Conservation (phyloP, 345 rosid genomes). For the Hevea brasiliensis region DNA sequence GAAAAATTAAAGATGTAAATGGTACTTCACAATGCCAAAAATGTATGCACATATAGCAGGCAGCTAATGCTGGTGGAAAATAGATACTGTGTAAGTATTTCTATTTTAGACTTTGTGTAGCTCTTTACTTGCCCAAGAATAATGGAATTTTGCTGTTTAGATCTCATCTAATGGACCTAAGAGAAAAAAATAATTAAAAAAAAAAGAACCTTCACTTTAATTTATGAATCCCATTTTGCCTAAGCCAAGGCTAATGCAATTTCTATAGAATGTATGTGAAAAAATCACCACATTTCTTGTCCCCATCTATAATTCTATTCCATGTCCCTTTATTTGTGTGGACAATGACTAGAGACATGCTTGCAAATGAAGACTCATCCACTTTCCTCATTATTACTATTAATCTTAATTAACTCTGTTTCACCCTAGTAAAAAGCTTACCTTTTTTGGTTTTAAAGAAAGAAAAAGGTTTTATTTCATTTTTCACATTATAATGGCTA, state of each 20-base stretch:
- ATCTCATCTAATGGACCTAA: not conserved
- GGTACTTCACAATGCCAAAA: conserved; percentile 21
- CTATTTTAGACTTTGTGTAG: not conserved
- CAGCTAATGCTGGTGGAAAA: no score
- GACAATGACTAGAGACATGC: conserved; percentile 11
- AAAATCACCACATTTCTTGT: no score
- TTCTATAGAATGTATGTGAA: no score
- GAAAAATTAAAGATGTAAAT: conserved; percentile 21
- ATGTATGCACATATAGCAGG: conserved; percentile 17
- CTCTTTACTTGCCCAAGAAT: conserved; percentile 32
- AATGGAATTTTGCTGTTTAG: conserved; percentile 22
- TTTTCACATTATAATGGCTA: not conserved
- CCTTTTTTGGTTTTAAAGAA: no score
- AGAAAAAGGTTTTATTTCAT: no score
- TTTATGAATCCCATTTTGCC: conserved; percentile 7
- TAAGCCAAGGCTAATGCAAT: no score
- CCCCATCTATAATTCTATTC: no score
- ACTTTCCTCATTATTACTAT: no score
- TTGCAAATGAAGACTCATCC: conserved; percentile 6
- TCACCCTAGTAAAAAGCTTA: not conserved
- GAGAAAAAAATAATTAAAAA: not conserved
- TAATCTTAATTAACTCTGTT: not conserved
- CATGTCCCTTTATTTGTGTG: not conserved
- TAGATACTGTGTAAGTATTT: not conserved
- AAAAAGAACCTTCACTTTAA: not conserved